Evolutionary conservation across 1,284 basidiomycete species (phyloP).

Genomic region (Papiliotrema fonsecae): DNA sequence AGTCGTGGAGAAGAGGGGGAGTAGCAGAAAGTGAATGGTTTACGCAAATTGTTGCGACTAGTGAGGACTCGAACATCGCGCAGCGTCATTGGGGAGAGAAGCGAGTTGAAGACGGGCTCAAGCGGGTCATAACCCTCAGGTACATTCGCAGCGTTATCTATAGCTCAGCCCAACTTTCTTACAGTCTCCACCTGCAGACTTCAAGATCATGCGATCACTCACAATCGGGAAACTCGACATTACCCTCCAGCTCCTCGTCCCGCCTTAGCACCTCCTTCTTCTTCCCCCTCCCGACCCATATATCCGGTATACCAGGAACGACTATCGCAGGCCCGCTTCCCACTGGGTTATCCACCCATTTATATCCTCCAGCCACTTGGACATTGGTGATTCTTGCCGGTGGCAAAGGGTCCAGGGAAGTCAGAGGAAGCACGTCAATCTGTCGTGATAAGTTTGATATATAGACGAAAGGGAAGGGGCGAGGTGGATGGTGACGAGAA

Average conservation of each 20-base stretch:
- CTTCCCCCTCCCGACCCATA: not conserved
- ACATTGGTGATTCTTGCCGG: not conserved
- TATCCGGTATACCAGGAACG: conserved; percentile 4
- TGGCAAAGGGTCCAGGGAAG: too few relatives aligned
- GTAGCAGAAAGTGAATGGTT: conserved; percentile 1
- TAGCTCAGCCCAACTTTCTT: not conserved
- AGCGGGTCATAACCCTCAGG: not conserved
- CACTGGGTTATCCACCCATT: conserved; percentile 1
- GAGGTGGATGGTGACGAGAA: too few relatives aligned
- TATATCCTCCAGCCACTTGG: conserved; percentile 1
- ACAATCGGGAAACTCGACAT: conserved; percentile 5
- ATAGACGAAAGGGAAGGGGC: too few relatives aligned
- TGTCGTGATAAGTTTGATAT: too few relatives aligned
- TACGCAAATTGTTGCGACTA: conserved; percentile 4
- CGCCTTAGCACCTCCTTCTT: not conserved
- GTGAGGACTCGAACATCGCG: conserved; percentile 1
- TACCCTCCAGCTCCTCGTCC: conserved; percentile 1
- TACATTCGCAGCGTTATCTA: conserved; percentile 1
- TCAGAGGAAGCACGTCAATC: too few relatives aligned
- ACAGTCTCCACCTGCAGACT: not conserved
- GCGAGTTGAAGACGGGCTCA: conserved; percentile 2
- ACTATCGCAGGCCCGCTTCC: not conserved
- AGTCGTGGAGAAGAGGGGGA: too few relatives aligned
- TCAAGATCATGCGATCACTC: not conserved
- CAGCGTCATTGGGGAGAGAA: not conserved